These are phyloP conservation scores for Epichloe brachyelytri DNA, from an alignment of 2,329 filamentous ascomycete species.

Conservation along the genomic window DNA sequence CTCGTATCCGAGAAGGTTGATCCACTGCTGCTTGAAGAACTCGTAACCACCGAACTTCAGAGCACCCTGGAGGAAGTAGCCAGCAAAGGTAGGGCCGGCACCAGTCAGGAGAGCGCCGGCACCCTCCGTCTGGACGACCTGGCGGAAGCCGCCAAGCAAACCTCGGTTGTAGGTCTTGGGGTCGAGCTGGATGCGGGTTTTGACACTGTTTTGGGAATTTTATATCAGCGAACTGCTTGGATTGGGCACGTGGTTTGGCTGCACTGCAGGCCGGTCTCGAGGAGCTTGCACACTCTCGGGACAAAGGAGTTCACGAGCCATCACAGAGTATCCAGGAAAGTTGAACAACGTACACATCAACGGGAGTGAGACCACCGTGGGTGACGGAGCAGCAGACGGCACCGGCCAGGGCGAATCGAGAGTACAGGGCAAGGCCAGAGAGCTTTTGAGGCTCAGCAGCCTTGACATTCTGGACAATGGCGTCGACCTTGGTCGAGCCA, in stretches of 20 bases:
- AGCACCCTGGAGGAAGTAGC: conserved; percentile 89
- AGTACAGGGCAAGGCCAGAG: conserved; percentile 61
- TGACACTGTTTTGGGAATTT: conserved; percentile 49
- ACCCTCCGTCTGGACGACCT: conserved; percentile 76
- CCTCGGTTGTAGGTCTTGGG: conserved; percentile 80
- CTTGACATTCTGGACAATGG: conserved; percentile 29
- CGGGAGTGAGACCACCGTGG: conserved; percentile 90
- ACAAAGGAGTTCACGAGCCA: background rate
- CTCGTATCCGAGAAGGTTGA: conserved; percentile 68
- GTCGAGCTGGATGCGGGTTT: conserved; percentile 91
- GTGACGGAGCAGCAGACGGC: conserved; percentile 97
- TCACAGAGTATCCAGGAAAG: background rate
- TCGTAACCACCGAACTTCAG: conserved; percentile 94
- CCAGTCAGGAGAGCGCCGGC: conserved; percentile 76
- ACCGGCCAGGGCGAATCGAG: conserved; percentile 91
- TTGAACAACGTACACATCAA: conserved; percentile 92
- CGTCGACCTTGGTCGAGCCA: conserved; percentile 31
- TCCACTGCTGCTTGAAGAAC: conserved; percentile 89
- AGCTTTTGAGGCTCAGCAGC: conserved; percentile 29
- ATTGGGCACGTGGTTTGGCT: background rate
- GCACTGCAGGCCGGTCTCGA: background rate
- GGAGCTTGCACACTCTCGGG: background rate
- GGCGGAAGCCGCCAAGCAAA: conserved; percentile 73
- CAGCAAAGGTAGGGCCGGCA: conserved; percentile 71
- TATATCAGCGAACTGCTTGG: background rate